Base-by-base conservation (phyloP, 2,329 filamentous ascomycete species). In the Thielaviopsis ethacetica region DNA sequence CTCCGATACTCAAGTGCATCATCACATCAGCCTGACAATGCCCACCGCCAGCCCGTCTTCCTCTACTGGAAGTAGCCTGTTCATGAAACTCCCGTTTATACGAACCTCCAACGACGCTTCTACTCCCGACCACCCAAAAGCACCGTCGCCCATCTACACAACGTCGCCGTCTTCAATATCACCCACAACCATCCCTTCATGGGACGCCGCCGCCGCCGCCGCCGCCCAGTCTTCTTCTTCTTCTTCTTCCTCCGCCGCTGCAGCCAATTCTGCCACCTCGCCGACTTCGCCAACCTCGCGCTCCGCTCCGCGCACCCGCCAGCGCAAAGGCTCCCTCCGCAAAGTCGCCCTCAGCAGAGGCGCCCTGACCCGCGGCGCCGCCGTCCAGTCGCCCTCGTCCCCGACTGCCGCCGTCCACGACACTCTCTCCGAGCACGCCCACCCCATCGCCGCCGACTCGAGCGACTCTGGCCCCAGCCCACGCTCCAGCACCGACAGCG, bases 291-390 rank as follows among this genome's bases (percentile, higher is more conserved):
- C 38, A 15, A 44, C 38, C 38, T 44, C 38, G 38, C 38, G 38
- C 38, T 44, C 38, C 15, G 38, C 21, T 41, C 58, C 34, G 41
- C 59, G 59, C 22, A 58, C 59, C n/a, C 54, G 60, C 21, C 57
- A 54, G 34, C 81, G 91, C 61, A 87, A 86, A 68, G 90, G 89
- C 3, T 95, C 91, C 12, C 75, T 96, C 68, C 81, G 91, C 61
- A 95, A 95, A 71, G 88, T 88, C 12, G 90, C 89, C 26, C 75
- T 95, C 19, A 88, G 88, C 17, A 85, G 86, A 62, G 84, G 85
- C 62, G 81, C 77, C 58, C 82, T 80, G 68, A 76, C 79, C 62
- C 58, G 34, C 22, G 49, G 17, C 54, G 27, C 30, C 26, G 6
- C n/a, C 26, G 6, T 10, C 56, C 22, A 50, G 41, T 19, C 59